Evolutionary conservation across 225 moss, liverwort and hornwort species (phyloP).

Genomic region (Straminergon stramineum): DNA sequence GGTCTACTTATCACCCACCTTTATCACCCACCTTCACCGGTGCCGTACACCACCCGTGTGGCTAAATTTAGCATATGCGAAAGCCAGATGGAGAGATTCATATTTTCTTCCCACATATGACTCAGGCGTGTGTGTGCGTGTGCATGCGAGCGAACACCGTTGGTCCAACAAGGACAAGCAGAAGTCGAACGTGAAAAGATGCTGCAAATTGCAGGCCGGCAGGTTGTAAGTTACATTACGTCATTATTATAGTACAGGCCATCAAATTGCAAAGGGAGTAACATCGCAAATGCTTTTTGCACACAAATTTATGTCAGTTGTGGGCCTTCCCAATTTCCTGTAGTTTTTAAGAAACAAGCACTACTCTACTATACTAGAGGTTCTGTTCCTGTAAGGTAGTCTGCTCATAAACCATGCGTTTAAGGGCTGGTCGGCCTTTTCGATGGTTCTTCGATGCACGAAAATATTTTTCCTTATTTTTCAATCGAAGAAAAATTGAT

Average conservation of each 20-base stretch:
- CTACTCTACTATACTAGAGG: too few species aligned
- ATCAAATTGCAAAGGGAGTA: neutral
- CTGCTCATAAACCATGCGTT: too few species aligned
- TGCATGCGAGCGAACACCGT: neutral
- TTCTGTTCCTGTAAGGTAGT: accelerated
- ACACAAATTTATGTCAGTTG: too few species aligned
- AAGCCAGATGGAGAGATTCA: neutral
- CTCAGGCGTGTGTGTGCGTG: neutral
- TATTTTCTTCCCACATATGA: neutral
- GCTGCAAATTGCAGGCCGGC: neutral
- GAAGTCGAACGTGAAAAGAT: neutral
- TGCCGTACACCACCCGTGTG: neutral
- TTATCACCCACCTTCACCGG: neutral
- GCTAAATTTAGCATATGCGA: neutral
- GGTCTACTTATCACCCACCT: neutral
- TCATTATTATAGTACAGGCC: too few species aligned
- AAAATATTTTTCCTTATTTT: too few species aligned
- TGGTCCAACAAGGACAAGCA: neutral
- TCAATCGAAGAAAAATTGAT: too few species aligned
- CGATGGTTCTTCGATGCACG: too few species aligned
- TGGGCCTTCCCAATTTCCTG: neutral
- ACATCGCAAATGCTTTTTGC: neutral
- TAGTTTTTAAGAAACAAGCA: neutral
- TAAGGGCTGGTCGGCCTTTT: too few species aligned
- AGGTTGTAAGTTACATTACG: neutral